Conservation (phyloP, 805 yeast species). For the Nakazawaea populi region DNA sequence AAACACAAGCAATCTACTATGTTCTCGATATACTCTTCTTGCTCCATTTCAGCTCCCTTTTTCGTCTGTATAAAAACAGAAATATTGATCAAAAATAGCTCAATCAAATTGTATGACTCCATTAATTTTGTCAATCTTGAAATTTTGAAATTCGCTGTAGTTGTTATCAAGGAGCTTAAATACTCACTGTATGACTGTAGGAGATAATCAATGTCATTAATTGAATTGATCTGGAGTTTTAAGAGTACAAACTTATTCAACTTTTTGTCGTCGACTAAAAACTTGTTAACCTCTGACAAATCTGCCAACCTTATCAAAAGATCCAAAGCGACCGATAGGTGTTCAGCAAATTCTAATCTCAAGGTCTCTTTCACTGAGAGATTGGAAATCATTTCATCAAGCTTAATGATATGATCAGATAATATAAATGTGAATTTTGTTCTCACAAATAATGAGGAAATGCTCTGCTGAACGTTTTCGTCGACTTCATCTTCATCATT, state of each 20-base stretch:
- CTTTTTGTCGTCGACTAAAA: conserved; percentile 3
- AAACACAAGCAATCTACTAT: conserved; percentile 15
- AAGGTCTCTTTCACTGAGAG: background rate
- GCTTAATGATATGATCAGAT: conserved; percentile 1
- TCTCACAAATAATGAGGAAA: background rate
- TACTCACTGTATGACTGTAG: conserved; percentile 3
- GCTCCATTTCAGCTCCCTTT: background rate
- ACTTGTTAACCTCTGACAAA: background rate
- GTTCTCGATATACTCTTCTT: conserved; percentile 6
- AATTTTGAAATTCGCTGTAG: conserved; percentile 1
- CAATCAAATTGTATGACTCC: background rate
- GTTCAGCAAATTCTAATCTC: background rate
- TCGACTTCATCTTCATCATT: conserved; percentile 1
- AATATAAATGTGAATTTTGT: conserved; percentile 2
- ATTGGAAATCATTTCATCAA: background rate
- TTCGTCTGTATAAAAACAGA: conserved; percentile 5
- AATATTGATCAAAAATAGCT: conserved; percentile 1
- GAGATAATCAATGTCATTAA: background rate
- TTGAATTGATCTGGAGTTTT: background rate
- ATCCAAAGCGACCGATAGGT: background rate
- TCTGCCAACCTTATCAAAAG: conserved; percentile 1
- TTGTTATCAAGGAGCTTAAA: background rate
- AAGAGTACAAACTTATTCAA: background rate
- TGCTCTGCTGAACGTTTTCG: background rate
- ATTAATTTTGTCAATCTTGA: background rate